Conservation (phyloP, 805 yeast species). For the Kodamaea lidongshanica region DNA sequence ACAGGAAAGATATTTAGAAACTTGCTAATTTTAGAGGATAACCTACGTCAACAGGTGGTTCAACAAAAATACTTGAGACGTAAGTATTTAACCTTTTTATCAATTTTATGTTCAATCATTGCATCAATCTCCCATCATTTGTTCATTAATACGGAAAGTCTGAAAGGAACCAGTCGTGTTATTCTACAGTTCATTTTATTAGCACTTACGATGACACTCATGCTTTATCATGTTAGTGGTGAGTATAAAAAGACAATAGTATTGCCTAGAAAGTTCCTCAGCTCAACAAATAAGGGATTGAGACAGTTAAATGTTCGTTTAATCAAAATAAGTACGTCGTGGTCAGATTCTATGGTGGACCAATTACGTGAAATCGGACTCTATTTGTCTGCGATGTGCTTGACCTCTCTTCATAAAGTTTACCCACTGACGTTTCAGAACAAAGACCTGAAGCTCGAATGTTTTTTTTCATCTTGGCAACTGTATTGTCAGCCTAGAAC, state of each 20-base stretch:
- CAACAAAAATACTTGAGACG: constrained; percentile 62
- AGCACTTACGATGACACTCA: constrained; percentile 59
- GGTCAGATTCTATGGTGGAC: constrained; percentile 29
- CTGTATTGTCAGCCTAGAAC: constrained; percentile 52
- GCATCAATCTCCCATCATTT: constrained; percentile 36
- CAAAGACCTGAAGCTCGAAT: constrained; percentile 29
- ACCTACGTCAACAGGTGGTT: constrained; percentile 72
- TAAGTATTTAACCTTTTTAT: constrained; percentile 51
- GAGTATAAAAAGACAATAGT: constrained; percentile 83
- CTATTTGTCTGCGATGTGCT: constrained; percentile 22
- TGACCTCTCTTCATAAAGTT: constrained; percentile 28
- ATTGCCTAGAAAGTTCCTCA: constrained; percentile 69
- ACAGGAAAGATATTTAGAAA: constrained; percentile 76
- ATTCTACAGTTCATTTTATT: constrained; percentile 51
- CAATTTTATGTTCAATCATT: constrained; percentile 33
- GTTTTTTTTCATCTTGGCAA: constrained; percentile 34
- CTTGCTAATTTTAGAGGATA: constrained; percentile 77
- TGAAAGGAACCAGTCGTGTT: constrained; percentile 32
- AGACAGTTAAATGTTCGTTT: constrained; percentile 75
- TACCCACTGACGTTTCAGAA: constrained; percentile 29
- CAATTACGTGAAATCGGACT: constrained; percentile 32
- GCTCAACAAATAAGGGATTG: constrained; percentile 83
- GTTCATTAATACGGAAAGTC: constrained; percentile 20
- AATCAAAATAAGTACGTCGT: constrained; percentile 50
- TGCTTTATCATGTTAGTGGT: constrained; percentile 79